These are phyloP conservation scores for Sugiyamaella japonica DNA, from an alignment of 1,139 yeast genomes.

Conservation along the genomic window DNA sequence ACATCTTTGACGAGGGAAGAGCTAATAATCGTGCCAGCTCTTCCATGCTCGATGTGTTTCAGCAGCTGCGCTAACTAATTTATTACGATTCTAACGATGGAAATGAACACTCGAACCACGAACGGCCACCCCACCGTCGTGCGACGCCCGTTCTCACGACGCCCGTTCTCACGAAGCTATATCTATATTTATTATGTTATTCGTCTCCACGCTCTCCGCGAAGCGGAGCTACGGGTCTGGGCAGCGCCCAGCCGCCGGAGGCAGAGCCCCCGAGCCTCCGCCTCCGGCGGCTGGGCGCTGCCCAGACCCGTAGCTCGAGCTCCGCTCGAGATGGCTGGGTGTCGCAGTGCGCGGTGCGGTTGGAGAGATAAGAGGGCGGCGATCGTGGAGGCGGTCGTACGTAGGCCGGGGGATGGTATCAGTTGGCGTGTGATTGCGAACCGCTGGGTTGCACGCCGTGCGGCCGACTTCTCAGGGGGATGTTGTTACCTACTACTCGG, in stretches of 20 bases:
- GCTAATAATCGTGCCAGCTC: constrained; percentile 47
- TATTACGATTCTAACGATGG: constrained; percentile 10
- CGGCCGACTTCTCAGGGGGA: too few species aligned
- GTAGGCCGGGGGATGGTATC: too few species aligned
- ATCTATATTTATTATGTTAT: not conserved
- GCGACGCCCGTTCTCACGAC: too few species aligned
- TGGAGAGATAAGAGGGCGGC: too few species aligned
- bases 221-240: not conserved
- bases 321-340: too few species aligned
- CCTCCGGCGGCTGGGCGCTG: too few species aligned
- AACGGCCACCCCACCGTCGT: not conserved
- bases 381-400: too few species aligned
- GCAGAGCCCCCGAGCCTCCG: not conserved
- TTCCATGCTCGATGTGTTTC: constrained; percentile 73
- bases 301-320: too few species aligned
- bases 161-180: constrained; percentile 1
- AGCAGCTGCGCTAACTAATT: constrained; percentile 58
- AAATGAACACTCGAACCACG: not conserved
- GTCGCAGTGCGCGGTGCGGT: too few species aligned
- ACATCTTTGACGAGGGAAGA: constrained; percentile 76
- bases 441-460: too few species aligned
- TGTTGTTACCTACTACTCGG: too few species aligned
- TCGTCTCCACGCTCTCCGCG: not conserved
- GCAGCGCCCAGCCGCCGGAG: not conserved
- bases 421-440: too few species aligned